Evolutionary conservation across 2,329 filamentous ascomycete species (phyloP).

Genomic region (Didymella exigua): DNA sequence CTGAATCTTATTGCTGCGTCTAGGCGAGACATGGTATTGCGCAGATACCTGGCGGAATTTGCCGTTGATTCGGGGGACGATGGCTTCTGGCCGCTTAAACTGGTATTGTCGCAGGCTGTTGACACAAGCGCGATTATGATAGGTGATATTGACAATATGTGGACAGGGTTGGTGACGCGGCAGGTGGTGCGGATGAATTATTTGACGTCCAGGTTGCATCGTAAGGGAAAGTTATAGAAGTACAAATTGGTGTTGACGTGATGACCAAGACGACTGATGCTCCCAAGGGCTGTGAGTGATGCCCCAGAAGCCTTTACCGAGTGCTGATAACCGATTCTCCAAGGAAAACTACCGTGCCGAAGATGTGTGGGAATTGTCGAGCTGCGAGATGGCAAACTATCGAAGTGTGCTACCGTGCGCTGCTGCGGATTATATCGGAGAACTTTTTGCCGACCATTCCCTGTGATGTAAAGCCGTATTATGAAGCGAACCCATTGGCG

Average conservation of each 20-base stretch:
- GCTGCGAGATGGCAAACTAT: constrained; percentile 43
- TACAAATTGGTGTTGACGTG: constrained; percentile 51
- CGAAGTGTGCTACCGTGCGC: constrained; percentile 42
- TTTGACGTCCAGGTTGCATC: constrained; percentile 46
- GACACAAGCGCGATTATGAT: constrained; percentile 39
- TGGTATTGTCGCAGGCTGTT: constrained; percentile 33
- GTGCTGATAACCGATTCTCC: constrained; percentile 47
- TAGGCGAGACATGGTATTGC: constrained; percentile 21
- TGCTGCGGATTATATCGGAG: constrained; percentile 45
- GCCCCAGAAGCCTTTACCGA: constrained; percentile 47
- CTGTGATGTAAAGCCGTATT: constrained; percentile 46
- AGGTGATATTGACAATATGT: constrained; percentile 44
- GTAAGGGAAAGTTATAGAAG: constrained; percentile 49
- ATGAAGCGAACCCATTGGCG: constrained; percentile 45
- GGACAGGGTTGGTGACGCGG: constrained; percentile 44
- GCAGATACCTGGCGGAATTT: constrained; percentile 28
- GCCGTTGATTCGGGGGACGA: constrained; percentile 30
- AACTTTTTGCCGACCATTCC: constrained; percentile 50
- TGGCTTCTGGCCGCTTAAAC: constrained; percentile 32
- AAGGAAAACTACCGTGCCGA: constrained; percentile 52
- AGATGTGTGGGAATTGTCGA: constrained; percentile 44
- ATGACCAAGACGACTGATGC: constrained; percentile 47
- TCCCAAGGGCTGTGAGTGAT: constrained; percentile 42
- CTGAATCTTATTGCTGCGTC: constrained; percentile 13
- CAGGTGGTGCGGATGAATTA: constrained; percentile 45